These are phyloP conservation scores for Clitopilus passeckerianus DNA, from an alignment of 768 basidiomycete genomes.

Conservation along the genomic window DNA sequence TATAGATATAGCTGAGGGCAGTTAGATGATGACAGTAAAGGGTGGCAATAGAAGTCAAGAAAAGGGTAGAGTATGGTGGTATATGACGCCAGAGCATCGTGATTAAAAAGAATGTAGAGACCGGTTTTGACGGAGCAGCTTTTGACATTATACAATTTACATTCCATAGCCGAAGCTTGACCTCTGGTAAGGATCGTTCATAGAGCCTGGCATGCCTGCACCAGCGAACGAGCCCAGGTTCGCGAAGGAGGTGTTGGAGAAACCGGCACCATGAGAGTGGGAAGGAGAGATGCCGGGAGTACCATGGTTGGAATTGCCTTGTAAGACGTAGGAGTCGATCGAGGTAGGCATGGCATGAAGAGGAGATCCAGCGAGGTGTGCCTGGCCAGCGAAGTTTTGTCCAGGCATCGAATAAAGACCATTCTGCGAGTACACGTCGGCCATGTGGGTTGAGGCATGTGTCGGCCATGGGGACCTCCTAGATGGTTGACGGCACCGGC, in stretches of 20 bases:
- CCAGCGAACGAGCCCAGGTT: conserved; percentile 47
- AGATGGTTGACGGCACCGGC: conserved; percentile 50
- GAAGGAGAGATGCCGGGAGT: conserved; percentile 57
- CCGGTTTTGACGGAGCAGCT: conserved; percentile 17
- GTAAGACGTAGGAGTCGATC: conserved; percentile 80
- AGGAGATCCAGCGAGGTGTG: conserved; percentile 42
- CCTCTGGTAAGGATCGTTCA: conserved; percentile 76
- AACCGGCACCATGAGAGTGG: conserved; percentile 50
- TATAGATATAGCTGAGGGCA: conserved; percentile 32
- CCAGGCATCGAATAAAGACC: conserved; percentile 55
- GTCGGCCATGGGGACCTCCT: conserved; percentile 38
- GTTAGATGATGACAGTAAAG: conserved; percentile 21
- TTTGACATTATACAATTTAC: conserved; percentile 37
- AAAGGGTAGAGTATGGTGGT: conserved; percentile 25
- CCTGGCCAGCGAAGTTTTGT: conserved; percentile 52
- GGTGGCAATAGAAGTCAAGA: conserved; percentile 30
- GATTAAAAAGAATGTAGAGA: conserved; percentile 38
- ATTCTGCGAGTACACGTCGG: conserved; percentile 64
- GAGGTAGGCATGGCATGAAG: conserved; percentile 61
- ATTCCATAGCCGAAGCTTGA: conserved; percentile 74
- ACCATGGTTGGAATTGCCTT: conserved; percentile 59
- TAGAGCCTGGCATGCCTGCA: conserved; percentile 44
- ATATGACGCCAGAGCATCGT: conserved; percentile 14
- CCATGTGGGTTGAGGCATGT: conserved; percentile 49
- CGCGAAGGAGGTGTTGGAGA: conserved; percentile 51